Base-by-base conservation (phyloP, 805 yeast species). In the Alloascoidea hylecoeti region DNA sequence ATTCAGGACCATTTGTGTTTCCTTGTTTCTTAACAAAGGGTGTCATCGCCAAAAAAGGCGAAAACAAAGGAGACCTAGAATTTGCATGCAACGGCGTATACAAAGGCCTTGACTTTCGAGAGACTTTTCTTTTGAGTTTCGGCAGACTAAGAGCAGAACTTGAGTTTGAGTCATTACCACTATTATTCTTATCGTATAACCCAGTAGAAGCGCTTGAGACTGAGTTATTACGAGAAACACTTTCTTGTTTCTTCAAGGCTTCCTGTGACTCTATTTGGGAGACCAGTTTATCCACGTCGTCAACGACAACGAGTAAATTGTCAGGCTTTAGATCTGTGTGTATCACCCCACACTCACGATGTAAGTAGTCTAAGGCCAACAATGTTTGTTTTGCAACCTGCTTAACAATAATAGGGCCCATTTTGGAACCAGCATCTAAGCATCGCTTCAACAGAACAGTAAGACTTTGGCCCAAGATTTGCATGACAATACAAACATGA, bases 291-390 rank as follows among this genome's bases (percentile, higher is more conserved):
- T 60, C 2, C 81, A 81, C 52, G n/a, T 34, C 55, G 47, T 66
- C 74, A 48, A 75, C 72, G 41, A 72, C 70, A 23, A 86, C 62
- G 23, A 92, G 57, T 33, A 92, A 81, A 54, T 92, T 92, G 56
- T 92, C 99, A 1, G 99, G 99, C 59, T 92, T 92, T 47, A 92
- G 66, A 56, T 92, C 99, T 0, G 99, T 92, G 57, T 92, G 99
- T 33, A 92, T 84, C 37, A 92, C 68, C n/a, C 76, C 76, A 3
- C 83, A 75, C 47, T 58, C 64, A 33, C 70, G 45, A 51, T 76
- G 83, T 44, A 75, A 56, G 47, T 68, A 73, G 51, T 75, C 78
- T 41, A 75, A 50, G 1, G 77, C 74, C 33, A 66, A 43, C 28
- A 75, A 56, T 32, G 75, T 48, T 50, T 76, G 82, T 43, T 64